phyloP scores from a whole-genome alignment of 164 flowering plant species.

The Magnolia kwangsiensis region DNA sequence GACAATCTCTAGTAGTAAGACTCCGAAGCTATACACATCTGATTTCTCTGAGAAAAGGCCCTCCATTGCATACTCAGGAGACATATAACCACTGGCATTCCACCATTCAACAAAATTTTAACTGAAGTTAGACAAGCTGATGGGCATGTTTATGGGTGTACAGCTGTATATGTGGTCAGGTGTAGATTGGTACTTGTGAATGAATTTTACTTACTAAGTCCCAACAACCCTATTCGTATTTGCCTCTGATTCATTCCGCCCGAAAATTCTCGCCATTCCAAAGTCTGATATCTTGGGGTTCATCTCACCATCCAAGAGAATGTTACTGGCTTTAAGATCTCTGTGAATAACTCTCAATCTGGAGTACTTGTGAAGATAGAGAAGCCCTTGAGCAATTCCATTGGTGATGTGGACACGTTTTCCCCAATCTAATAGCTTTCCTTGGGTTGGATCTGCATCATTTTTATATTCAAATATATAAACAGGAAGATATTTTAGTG shows the following conservation, averaged over 20 bases:
- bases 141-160: too few species aligned
- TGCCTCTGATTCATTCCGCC: conserved; percentile 15
- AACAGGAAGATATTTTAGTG: conserved; percentile 20
- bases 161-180: too few species aligned
- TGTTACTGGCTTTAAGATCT: conserved; percentile 30
- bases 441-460: background rate
- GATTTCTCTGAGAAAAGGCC: background rate
- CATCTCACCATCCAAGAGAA: conserved; percentile 26
- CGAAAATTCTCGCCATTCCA: conserved; percentile 29
- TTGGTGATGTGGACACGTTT: conserved; percentile 28
- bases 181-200: too few species aligned
- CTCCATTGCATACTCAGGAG: background rate
- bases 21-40: background rate
- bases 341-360: conserved; percentile 30
- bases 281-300: conserved; percentile 32
- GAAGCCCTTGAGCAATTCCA: conserved; percentile 37
- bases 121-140: too few species aligned
- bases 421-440: conserved; percentile 23
- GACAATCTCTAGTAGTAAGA: background rate
- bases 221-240: conserved; percentile 29
- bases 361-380: conserved; percentile 49
- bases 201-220: conserved; percentile 2
- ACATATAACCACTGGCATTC: background rate
- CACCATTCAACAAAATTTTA: conserved; percentile 7
- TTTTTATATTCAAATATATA: too few species aligned